phyloP scores from a whole-genome alignment of 768 basidiomycete genomes.

The Suillus luteus region DNA sequence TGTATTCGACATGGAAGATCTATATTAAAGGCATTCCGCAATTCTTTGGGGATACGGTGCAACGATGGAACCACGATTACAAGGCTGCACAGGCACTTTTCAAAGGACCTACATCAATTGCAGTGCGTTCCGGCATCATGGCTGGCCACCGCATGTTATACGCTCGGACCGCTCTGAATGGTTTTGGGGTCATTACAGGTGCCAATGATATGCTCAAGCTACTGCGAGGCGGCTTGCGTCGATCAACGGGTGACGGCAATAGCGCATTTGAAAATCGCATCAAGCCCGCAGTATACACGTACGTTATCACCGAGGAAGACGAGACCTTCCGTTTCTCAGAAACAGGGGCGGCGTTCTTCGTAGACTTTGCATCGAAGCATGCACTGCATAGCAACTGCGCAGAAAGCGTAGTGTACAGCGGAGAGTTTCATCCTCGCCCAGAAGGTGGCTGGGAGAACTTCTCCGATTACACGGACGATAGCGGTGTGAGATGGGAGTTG shows the following conservation, averaged over 20 bases:
- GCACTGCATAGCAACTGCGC: slow-evolving; percentile 80
- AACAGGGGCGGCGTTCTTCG: slow-evolving; percentile 85
- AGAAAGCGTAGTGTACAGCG: slow-evolving; percentile 65
- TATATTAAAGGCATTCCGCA: slow-evolving; percentile 60
- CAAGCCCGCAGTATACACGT: slow-evolving; percentile 85
- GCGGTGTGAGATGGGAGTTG: slow-evolving; percentile 71
- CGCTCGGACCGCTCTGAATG: slow-evolving; percentile 62
- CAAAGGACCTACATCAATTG: slow-evolving; percentile 55
- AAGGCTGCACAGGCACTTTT: slow-evolving; percentile 75
- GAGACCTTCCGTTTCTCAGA: slow-evolving; percentile 82
- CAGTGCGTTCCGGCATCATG: slow-evolving; percentile 69
- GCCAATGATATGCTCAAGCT: slow-evolving; percentile 51
- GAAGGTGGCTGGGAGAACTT: slow-evolving; percentile 68
- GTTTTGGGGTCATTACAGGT: slow-evolving; percentile 58
- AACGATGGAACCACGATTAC: slow-evolving; percentile 69
- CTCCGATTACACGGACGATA: slow-evolving; percentile 53
- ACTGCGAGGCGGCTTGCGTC: slow-evolving; percentile 46
- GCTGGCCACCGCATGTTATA: slow-evolving; percentile 76
- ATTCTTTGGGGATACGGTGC: slow-evolving; percentile 60
- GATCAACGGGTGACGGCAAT: slow-evolving; percentile 17
- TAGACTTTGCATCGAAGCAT: slow-evolving; percentile 86
- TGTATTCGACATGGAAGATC: slow-evolving; percentile 82
- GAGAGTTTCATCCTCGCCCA: slow-evolving; percentile 79
- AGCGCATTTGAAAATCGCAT: slow-evolving; percentile 45
- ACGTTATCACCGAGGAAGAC: slow-evolving; percentile 76